Evolutionary conservation across 1,284 basidiomycete genomes (phyloP).

Genomic region (Mycena citricolor): DNA sequence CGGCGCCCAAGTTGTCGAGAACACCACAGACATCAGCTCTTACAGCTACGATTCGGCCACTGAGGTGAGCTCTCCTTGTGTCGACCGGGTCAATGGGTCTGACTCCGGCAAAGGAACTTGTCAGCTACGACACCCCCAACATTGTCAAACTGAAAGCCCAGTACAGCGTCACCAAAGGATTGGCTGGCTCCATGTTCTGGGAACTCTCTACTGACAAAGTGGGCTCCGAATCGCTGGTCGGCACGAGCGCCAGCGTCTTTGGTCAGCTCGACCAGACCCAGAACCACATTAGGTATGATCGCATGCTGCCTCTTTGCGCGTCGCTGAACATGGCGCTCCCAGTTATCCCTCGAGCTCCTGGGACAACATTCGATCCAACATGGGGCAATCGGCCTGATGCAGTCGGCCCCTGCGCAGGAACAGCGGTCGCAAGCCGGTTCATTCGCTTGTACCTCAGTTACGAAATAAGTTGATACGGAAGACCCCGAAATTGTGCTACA

Average conservation of each 20-base stretch:
- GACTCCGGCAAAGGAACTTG: slow-evolving; percentile 56
- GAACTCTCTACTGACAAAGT: slow-evolving; percentile 70
- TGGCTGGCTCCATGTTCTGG: slow-evolving; percentile 84
- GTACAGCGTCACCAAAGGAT: slow-evolving; percentile 64
- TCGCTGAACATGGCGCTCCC: slow-evolving; percentile 1
- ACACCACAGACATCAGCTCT: slow-evolving; percentile 71
- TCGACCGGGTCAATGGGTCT: no score
- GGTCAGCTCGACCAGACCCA: slow-evolving; percentile 59
- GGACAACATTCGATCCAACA: slow-evolving; percentile 67
- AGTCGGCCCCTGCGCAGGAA: no score
- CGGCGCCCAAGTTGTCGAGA: slow-evolving; percentile 68
- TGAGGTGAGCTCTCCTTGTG: no score
- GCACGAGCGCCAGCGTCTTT: slow-evolving; percentile 45
- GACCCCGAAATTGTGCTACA: no score
- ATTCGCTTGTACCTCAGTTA: no score
- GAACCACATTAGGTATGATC: slow-evolving; percentile 64
- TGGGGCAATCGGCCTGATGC: no score
- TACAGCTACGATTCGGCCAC: slow-evolving; percentile 74
- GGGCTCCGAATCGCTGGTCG: slow-evolving; percentile 58
- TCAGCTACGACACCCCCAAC: slow-evolving; percentile 82
- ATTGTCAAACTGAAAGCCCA: slow-evolving; percentile 74
- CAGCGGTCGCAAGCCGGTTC: no score
- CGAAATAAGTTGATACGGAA: no score
- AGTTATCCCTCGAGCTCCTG: slow-evolving; percentile 68
- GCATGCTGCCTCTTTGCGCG: not conserved